Percentiles rank a stretch among this genome's conserved stretches.
Evolutionary conservation across 1,139 yeast species (phyloP).

Genomic region (Geotrichum australiense): DNA sequence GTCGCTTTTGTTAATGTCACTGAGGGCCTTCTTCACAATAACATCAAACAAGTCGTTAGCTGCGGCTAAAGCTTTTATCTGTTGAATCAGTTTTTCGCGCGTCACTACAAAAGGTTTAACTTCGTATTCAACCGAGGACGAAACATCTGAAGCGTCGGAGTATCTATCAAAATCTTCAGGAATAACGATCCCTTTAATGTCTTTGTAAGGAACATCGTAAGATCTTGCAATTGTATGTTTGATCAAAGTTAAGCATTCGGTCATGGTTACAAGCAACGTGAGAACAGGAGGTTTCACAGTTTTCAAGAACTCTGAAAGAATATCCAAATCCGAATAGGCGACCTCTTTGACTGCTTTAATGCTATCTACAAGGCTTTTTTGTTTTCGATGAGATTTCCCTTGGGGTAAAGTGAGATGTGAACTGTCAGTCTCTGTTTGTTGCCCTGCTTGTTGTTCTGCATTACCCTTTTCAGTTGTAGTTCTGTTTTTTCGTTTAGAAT

Average conservation of each 20-base stretch:
- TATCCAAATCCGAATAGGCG: slow-evolving; percentile 33
- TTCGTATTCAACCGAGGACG: neutral
- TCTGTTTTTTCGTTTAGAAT: slow-evolving; percentile 17
- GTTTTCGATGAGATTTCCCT: neutral
- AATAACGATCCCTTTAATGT: neutral
- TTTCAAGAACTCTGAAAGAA: slow-evolving; percentile 32
- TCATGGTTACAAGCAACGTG: slow-evolving; percentile 32
- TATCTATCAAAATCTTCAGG: slow-evolving; percentile 3
- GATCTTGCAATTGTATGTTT: slow-evolving; percentile 36
- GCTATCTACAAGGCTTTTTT: slow-evolving; percentile 14
- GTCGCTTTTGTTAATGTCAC: slow-evolving; percentile 16
- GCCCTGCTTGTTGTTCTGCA: neutral
- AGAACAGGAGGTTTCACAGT: slow-evolving; percentile 33
- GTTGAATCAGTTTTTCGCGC: slow-evolving; percentile 28
- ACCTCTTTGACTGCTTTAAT: slow-evolving; percentile 32
- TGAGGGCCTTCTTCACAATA: slow-evolving; percentile 23
- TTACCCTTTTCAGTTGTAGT: neutral
- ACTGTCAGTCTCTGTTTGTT: no score
- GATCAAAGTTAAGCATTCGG: slow-evolving; percentile 32
- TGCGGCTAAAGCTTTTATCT: slow-evolving; percentile 27
- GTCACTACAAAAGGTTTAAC: slow-evolving; percentile 24
- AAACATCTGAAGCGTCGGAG: neutral
- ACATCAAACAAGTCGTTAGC: slow-evolving; percentile 35
- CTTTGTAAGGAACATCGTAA: slow-evolving; percentile 36
- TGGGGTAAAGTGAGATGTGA: no score